Conservation (phyloP, 2,329 filamentous ascomycete genomes). For the Plectosphaerella plurivora region DNA sequence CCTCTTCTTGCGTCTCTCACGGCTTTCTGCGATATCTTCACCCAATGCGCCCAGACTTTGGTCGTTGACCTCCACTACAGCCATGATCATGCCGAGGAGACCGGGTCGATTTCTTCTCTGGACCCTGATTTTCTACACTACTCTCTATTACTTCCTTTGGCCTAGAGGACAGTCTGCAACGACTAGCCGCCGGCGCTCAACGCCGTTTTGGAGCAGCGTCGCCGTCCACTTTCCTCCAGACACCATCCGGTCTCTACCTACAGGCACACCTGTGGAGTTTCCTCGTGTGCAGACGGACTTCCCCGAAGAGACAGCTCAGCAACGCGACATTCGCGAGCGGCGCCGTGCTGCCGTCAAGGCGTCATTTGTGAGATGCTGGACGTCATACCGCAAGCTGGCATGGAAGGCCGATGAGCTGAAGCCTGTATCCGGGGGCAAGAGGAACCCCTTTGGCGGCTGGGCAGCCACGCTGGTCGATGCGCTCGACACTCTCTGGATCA, state of each 20-base stretch:
- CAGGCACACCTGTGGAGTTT: constrained; percentile 17
- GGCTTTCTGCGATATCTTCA: too few relatives aligned
- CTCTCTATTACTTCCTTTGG: background rate
- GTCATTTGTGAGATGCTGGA: constrained; percentile 40
- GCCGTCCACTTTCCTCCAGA: constrained; percentile 12
- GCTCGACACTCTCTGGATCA: constrained; percentile 59
- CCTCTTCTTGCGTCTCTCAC: too few relatives aligned
- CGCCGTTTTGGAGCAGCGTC: constrained; percentile 14
- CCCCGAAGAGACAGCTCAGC: constrained; percentile 14
- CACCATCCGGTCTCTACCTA: constrained; percentile 24
- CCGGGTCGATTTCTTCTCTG: background rate
- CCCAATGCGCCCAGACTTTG: too few relatives aligned
- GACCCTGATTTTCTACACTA: background rate
- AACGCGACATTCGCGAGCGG: constrained; percentile 15
- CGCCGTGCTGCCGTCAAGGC: constrained; percentile 32
- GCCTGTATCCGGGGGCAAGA: constrained; percentile 41
- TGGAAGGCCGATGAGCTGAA: constrained; percentile 49
- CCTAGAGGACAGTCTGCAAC: background rate
- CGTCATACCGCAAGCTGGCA: constrained; percentile 45
- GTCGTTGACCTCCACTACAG: too few relatives aligned
- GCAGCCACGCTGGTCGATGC: constrained; percentile 56
- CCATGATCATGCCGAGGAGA: background rate
- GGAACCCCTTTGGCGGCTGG: constrained; percentile 48
- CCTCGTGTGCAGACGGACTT: constrained; percentile 28
- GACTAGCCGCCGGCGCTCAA: background rate